Evolutionary conservation across 768 basidiomycete genomes (phyloP), one percentile per base, ranked within the genome.

Genomic region (Suillus fuscotomentosus): DNA sequence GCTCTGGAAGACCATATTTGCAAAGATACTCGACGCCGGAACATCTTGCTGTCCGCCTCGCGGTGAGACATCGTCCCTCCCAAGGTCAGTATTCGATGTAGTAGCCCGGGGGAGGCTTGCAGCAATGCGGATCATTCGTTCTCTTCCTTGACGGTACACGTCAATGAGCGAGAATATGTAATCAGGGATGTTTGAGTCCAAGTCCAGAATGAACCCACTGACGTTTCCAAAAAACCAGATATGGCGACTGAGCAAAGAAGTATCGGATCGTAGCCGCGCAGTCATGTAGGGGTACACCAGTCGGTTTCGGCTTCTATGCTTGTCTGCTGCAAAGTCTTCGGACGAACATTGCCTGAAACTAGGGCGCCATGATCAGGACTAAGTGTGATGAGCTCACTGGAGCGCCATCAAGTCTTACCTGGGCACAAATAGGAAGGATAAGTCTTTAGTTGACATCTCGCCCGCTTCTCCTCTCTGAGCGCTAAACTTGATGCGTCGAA

Each of bases 361-460:
- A 73, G 20, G 24, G 17, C 17, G 17, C 57, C 41, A 59, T 36
- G 6, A 42, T 31, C 5, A 31, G 11, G 11, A 17, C 42, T 20
- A 27, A 59, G 57, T 42, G 11, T 42, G 57, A 42, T 31, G 17
- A 17, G 17, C 41, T 20, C 31, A 24, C 39, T 42, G 39, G 41
- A 43, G 41, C 6, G 24, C 56, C 17, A 10, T 10, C 5, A 27
- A 59, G 47, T 71, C 85, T 68, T 78, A 94, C 94, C 82, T 78
- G 51, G 89, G 76, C 3, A 95, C 84, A 75, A 98, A 97, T 75
- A 96, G 94, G 73, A 97, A 88, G 14, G 90, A 90, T 65, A 97
- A 82, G 10, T 84, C 82, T 61, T 83, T 80, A 75, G 97, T 88
- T 10, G 79, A 80, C 53, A 90, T 89, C 71, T 88, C 82, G 6